Conservation (phyloP, 2,329 filamentous ascomycete genomes). For the Zasmidium angulare region DNA sequence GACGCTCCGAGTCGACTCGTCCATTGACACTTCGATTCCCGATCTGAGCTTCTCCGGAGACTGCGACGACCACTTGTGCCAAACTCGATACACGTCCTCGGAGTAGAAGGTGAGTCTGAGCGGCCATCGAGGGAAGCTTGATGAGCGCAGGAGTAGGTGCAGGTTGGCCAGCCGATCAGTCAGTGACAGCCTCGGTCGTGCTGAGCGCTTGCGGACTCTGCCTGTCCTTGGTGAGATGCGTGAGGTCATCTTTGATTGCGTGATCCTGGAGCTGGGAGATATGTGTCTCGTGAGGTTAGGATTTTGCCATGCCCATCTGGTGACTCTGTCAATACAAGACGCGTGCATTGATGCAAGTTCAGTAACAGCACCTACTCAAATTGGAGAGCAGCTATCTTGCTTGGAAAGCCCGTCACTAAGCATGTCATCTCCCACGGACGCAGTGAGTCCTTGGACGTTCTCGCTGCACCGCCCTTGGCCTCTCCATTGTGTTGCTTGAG, state of each 20-base stretch:
- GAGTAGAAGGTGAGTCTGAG: slow-evolving; percentile 77
- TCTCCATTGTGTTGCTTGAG: slow-evolving; percentile 90
- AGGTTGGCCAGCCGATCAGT: slow-evolving; percentile 74
- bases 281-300: slow-evolving; percentile 80
- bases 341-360: no score
- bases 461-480: slow-evolving; percentile 74
- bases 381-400: slow-evolving; percentile 81
- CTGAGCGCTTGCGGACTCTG: slow-evolving; percentile 50
- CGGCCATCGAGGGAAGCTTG: slow-evolving; percentile 82
- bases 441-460: slow-evolving; percentile 66
- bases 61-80: slow-evolving; percentile 60
- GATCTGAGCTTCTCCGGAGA: slow-evolving; percentile 50
- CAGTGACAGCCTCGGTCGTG: slow-evolving; percentile 60
- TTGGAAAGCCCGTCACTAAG: slow-evolving; percentile 85
- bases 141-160: slow-evolving; percentile 74
- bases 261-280: slow-evolving; percentile 60
- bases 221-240: slow-evolving; percentile 40
- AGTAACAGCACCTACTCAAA: slow-evolving; percentile 70
- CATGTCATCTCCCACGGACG: slow-evolving; percentile 91
- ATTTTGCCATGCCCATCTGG: slow-evolving; percentile 89
- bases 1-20: slow-evolving; percentile 16
- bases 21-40: slow-evolving; percentile 47
- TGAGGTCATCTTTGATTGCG: slow-evolving; percentile 42
- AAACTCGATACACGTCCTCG: slow-evolving; percentile 66
- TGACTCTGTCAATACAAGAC: neutral